Conservation (phyloP, 228 moss, liverwort and hornwort genomes). For the Sphagnum fallax region DNA sequence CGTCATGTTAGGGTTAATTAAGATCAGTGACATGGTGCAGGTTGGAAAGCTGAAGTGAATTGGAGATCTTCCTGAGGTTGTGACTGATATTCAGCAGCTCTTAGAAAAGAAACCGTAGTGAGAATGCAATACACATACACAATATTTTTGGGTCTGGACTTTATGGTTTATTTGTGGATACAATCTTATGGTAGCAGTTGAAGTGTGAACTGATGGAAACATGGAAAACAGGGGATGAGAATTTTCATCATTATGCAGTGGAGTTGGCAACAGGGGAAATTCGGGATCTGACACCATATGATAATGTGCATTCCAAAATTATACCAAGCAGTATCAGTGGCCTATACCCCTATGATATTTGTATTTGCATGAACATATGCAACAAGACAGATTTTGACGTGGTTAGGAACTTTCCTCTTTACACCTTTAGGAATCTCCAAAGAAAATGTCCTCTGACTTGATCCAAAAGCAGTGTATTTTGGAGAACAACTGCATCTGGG, state of each 20-base stretch:
- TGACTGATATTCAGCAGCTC: not conserved
- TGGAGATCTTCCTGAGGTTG: not conserved
- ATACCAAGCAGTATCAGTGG: conserved; percentile 84
- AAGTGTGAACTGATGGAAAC: too few relatives aligned
- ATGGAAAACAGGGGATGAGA: conserved; percentile 46
- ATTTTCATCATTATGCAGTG: conserved; percentile 47
- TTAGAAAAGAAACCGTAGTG: too few relatives aligned
- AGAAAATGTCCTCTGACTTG: not conserved
- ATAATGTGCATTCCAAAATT: conserved; percentile 49
- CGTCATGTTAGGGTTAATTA: not conserved
- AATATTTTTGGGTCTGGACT: not conserved
- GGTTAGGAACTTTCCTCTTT: conserved; percentile 19
- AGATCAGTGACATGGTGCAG: not conserved
- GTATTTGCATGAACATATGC: conserved; percentile 62
- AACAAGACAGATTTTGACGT: conserved; percentile 74
- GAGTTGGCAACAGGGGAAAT: conserved; percentile 43
- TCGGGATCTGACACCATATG: conserved; percentile 50
- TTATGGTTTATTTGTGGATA: too few relatives aligned
- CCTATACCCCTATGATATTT: conserved; percentile 56
- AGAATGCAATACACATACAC: too few relatives aligned
- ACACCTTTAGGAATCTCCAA: not conserved
- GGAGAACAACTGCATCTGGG: not conserved
- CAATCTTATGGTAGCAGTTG: too few relatives aligned
- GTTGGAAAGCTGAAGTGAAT: not conserved
- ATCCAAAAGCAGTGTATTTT: not conserved